Conservation (phyloP, 139 green algal species). For the Gonium pectorale region DNA sequence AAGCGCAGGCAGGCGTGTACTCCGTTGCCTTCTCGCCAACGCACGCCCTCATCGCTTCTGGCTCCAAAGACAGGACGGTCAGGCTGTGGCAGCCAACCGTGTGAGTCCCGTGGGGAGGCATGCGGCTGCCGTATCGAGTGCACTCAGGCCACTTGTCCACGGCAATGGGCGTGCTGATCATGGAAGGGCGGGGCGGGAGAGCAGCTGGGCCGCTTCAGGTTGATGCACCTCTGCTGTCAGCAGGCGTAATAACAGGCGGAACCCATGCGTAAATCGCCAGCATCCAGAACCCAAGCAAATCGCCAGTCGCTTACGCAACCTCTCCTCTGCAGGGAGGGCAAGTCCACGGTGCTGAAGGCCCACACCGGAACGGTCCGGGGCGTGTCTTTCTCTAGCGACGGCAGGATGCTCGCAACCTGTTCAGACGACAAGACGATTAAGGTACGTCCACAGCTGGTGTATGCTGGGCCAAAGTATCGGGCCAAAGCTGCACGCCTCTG, state of each 20-base stretch:
- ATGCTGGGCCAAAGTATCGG: too few species aligned
- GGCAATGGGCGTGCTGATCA: too few species aligned
- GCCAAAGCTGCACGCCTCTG: too few species aligned
- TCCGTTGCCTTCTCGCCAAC: conserved; percentile 81
- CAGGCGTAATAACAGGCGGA: too few species aligned
- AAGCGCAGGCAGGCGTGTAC: conserved; percentile 77
- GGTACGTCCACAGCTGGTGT: too few species aligned
- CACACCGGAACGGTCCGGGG: conserved; percentile 87
- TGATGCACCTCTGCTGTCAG: too few species aligned
- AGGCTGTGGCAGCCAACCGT: conserved; percentile 89
- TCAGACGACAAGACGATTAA: conserved; percentile 94
- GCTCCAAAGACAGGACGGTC: conserved; percentile 87
- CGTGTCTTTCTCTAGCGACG: conserved; percentile 83
- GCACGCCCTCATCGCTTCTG: conserved; percentile 82
- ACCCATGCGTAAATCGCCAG: too few species aligned
- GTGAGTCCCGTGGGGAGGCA: too few species aligned
- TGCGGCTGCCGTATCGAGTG: too few species aligned
- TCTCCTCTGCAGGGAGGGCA: conserved; percentile 80
- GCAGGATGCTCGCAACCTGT: conserved; percentile 78
- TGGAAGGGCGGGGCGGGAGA: too few species aligned
- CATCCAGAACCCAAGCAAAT: not conserved
- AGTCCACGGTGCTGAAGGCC: conserved; percentile 86
- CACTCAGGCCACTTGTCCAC: too few species aligned
- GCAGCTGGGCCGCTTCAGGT: too few species aligned
- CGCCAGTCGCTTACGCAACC: not conserved